These are phyloP conservation scores for Arctium minus DNA, from an alignment of 129 eudicot species.

Conservation along the genomic window DNA sequence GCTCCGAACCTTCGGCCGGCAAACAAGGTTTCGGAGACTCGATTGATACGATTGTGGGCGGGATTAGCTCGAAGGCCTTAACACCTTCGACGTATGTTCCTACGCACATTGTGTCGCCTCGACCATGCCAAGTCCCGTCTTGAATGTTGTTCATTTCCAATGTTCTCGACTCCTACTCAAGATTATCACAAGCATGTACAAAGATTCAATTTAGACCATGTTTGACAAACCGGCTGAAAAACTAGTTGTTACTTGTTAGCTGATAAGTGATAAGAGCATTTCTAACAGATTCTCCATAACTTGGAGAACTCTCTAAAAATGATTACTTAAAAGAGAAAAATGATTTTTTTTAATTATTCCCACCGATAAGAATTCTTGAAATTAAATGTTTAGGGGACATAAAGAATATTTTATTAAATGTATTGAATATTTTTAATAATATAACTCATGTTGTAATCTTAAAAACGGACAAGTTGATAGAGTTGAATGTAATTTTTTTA, in stretches of 20 bases:
- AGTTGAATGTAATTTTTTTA: too few species aligned
- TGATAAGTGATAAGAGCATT: neutral
- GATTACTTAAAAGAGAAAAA: too few species aligned
- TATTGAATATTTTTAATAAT: too few species aligned
- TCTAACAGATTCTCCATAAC: too few species aligned
- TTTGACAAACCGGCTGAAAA: neutral
- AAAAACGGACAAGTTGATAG: too few species aligned
- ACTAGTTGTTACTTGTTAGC: neutral
- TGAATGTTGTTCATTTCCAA: slow-evolving; percentile 89
- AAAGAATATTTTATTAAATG: too few species aligned
- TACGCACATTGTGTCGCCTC: slow-evolving; percentile 86
- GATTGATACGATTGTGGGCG: slow-evolving; percentile 52
- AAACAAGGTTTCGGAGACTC: slow-evolving; percentile 34
- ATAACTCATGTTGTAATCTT: too few species aligned
- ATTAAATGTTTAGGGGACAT: too few species aligned
- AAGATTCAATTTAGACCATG: neutral
- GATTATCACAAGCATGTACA: neutral
- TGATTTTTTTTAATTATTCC: too few species aligned
- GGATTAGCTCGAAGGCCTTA: slow-evolving; percentile 50
- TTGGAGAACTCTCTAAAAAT: too few species aligned
- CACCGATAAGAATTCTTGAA: too few species aligned
- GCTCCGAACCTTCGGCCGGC: neutral
- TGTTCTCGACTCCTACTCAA: slow-evolving; percentile 76
- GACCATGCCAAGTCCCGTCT: slow-evolving; percentile 88
- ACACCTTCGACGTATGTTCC: slow-evolving; percentile 61